phyloP scores from a whole-genome alignment of 140 eudicot species.

The Flaveria floridana region DNA sequence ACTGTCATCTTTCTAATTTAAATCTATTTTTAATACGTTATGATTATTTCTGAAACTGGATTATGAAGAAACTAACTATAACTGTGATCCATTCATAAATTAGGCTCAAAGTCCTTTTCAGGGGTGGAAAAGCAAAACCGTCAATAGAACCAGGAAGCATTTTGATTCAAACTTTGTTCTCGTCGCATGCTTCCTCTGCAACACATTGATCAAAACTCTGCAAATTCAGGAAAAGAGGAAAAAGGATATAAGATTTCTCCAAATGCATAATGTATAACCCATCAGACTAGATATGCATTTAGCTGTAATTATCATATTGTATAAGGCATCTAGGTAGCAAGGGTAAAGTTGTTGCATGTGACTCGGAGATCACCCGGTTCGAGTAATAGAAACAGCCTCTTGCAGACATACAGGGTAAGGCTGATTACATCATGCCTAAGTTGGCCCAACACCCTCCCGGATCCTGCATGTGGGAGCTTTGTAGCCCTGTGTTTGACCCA shows the following conservation, averaged over 20 bases:
- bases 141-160: slow-evolving; percentile 2
- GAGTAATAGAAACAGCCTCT: too few relatives aligned
- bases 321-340: background rate
- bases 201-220: slow-evolving; percentile 11
- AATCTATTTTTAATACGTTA: slow-evolving; percentile 2
- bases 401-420: too few relatives aligned
- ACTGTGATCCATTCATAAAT: slow-evolving; percentile 15
- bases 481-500: too few relatives aligned
- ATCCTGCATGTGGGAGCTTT: too few relatives aligned
- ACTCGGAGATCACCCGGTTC: too few relatives aligned
- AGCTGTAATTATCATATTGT: background rate
- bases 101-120: background rate
- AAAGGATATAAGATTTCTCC: background rate
- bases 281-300: background rate
- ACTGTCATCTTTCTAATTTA: slow-evolving; percentile 24
- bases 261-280: background rate
- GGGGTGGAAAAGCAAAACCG: background rate
- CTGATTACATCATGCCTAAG: too few relatives aligned
- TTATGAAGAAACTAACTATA: slow-evolving; percentile 14
- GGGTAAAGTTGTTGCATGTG: too few relatives aligned
- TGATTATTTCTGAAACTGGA: slow-evolving; percentile 13
- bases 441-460: too few relatives aligned
- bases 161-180: slow-evolving; percentile 7
- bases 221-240: slow-evolving; percentile 19
- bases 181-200: slow-evolving; percentile 10